Percentiles rank a stretch among this genome's conserved stretches.
phyloP scores from a whole-genome alignment of 495 filamentous ascomycete genomes.

The Chlorociboria aeruginascens region DNA sequence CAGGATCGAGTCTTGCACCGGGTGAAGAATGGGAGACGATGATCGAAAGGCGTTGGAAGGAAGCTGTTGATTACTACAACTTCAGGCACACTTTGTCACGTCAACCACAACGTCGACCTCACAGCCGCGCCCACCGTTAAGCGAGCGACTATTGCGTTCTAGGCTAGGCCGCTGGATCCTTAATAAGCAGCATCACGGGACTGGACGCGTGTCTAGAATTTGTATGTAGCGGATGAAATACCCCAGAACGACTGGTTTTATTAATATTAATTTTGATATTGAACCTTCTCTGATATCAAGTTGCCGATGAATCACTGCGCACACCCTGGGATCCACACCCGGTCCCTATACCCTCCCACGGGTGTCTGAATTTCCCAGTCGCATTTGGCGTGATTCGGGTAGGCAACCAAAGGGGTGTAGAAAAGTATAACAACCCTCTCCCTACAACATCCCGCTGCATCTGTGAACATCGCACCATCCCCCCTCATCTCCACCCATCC shows the following conservation, averaged over 20 bases:
- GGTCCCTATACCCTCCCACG: too few relatives aligned
- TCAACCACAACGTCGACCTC: too few relatives aligned
- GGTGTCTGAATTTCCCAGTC: too few relatives aligned
- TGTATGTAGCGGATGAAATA: too few relatives aligned
- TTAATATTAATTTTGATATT: too few relatives aligned
- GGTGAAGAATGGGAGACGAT: not conserved
- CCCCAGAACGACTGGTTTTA: too few relatives aligned
- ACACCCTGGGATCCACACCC: too few relatives aligned
- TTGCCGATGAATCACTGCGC: too few relatives aligned
- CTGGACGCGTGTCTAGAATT: not conserved
- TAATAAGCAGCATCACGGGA: not conserved
- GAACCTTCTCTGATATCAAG: too few relatives aligned
- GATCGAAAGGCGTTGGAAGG: conserved; percentile 1
- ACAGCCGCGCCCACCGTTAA: not conserved
- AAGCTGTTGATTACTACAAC: conserved; percentile 4
- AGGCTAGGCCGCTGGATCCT: not conserved
- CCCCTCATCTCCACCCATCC: too few relatives aligned
- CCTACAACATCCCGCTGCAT: not conserved
- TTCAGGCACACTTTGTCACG: conserved; percentile 15
- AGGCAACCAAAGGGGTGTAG: conserved; percentile 1
- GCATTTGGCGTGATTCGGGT: not conserved
- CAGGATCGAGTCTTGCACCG: not conserved
- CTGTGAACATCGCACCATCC: not conserved
- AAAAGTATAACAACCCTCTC: conserved; percentile 8
- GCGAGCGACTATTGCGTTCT: not conserved